Percentiles rank a stretch among this genome's conserved stretches.
Evolutionary conservation across 139 green algal species (phyloP).

Genomic region (Ettlia oleoabundans): DNA sequence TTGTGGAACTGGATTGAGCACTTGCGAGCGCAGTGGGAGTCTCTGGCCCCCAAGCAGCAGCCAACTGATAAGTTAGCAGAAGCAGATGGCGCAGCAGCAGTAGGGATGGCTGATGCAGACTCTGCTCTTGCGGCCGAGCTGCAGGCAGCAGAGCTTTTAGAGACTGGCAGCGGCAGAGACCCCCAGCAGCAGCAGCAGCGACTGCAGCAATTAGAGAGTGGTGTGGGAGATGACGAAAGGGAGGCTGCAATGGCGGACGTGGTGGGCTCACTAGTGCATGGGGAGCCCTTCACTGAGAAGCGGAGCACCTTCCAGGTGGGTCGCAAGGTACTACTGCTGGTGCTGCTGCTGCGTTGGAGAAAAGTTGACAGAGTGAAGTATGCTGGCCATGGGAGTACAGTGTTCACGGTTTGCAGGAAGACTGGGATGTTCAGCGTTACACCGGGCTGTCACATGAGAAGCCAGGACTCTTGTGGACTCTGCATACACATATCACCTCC

Average conservation of each 20-base stretch:
- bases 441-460: too few relatives aligned
- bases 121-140: not conserved
- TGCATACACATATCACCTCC: too few relatives aligned
- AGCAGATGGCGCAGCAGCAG: not conserved
- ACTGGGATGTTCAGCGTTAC: too few relatives aligned
- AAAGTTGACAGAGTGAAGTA: too few relatives aligned
- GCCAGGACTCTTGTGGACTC: too few relatives aligned
- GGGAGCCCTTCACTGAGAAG: slow-evolving; percentile 69
- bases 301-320: slow-evolving; percentile 84
- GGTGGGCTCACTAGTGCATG: slow-evolving; percentile 59
- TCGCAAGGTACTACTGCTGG: too few relatives aligned
- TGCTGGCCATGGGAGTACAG: too few relatives aligned
- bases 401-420: too few relatives aligned
- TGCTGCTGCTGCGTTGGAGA: too few relatives aligned
- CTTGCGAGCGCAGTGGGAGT: slow-evolving; percentile 56
- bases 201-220: not conserved
- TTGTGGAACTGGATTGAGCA: slow-evolving; percentile 72
- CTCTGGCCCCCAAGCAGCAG: not conserved
- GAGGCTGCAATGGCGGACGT: slow-evolving; percentile 23
- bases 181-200: not conserved
- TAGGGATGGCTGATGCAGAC: not conserved
- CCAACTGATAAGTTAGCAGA: not conserved
- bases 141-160: slow-evolving; percentile 2
- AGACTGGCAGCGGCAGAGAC: not conserved
- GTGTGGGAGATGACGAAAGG: not conserved